Evolutionary conservation across 495 filamentous ascomycete species (phyloP).

Genomic region (Schizothecium vesticola): DNA sequence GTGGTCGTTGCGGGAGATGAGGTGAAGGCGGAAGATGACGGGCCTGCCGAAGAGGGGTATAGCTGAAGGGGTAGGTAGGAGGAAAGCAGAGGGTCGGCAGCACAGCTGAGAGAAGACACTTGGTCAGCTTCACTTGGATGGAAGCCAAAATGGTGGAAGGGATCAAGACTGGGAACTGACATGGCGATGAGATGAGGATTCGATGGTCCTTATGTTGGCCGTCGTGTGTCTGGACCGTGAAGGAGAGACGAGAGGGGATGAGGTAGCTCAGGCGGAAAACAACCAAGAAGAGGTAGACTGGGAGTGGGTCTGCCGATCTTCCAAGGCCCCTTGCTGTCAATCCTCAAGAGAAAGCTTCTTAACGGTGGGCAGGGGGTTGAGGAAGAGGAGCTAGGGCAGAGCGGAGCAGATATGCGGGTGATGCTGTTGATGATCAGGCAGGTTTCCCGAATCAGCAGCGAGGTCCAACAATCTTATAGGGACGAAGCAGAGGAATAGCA

Average conservation of each 20-base stretch:
- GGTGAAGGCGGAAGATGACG: not conserved
- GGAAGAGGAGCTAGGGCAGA: not conserved
- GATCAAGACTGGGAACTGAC: not conserved
- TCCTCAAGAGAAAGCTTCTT: not conserved
- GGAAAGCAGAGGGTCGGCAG: not conserved
- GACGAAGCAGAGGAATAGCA: not conserved
- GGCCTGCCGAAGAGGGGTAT: not conserved
- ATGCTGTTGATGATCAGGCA: not conserved
- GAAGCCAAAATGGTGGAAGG: not conserved
- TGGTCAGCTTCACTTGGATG: not conserved
- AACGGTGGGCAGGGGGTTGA: not conserved
- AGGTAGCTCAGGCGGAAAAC: not conserved
- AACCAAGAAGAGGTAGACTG: not conserved
- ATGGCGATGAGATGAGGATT: not conserved
- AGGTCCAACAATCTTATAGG: not conserved
- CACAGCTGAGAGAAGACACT: not conserved
- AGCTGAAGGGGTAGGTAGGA: not conserved
- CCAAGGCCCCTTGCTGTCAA: conserved; percentile 1
- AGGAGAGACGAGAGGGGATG: not conserved
- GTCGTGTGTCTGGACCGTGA: not conserved
- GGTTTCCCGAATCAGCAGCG: not conserved
- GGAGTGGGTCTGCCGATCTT: not conserved
- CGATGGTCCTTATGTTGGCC: not conserved
- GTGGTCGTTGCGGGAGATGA: not conserved
- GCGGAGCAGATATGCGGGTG: not conserved